These are phyloP conservation scores for Hyphopichia burtonii DNA, from an alignment of 1,139 yeast species.

Conservation along the genomic window DNA sequence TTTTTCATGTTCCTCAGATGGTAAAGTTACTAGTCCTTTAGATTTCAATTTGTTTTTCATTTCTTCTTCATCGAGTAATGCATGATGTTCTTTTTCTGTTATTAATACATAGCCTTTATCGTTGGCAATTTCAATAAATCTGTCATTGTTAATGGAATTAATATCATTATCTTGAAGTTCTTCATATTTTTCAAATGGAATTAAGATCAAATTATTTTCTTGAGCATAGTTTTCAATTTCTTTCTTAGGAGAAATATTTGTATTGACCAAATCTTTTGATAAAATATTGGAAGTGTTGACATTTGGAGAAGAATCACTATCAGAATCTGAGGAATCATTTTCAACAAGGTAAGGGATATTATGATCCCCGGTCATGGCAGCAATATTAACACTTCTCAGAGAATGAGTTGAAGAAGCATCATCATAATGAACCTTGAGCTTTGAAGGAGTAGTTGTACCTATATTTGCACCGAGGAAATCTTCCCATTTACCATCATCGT, in stretches of 20 bases:
- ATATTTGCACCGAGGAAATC: slow-evolving; percentile 37
- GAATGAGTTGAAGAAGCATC: slow-evolving; percentile 19
- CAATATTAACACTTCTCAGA: slow-evolving; percentile 4
- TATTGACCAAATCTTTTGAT: slow-evolving; percentile 20
- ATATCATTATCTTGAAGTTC: slow-evolving; percentile 26
- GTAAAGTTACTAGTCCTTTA: slow-evolving; percentile 36
- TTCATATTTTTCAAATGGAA: slow-evolving; percentile 49
- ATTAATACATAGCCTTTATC: slow-evolving; percentile 29
- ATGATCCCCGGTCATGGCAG: slow-evolving; percentile 8
- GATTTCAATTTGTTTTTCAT: slow-evolving; percentile 31
- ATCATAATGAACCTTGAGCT: slow-evolving; percentile 16
- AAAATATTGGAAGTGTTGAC: slow-evolving; percentile 9
- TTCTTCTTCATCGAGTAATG: slow-evolving; percentile 30
- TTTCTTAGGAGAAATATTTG: slow-evolving; percentile 15
- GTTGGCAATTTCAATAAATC: slow-evolving; percentile 20
- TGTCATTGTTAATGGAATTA: slow-evolving; percentile 20
- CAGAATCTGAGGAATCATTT: slow-evolving; percentile 37
- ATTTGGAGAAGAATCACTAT: slow-evolving; percentile 12
- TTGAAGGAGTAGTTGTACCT: slow-evolving; percentile 22
- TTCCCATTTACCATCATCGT: slow-evolving; percentile 40
- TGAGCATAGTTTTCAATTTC: slow-evolving; percentile 48
- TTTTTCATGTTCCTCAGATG: slow-evolving; percentile 19
- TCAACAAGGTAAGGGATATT: slow-evolving; percentile 27
- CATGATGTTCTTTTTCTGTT: slow-evolving; percentile 24
- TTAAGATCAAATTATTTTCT: slow-evolving; percentile 47